These are phyloP conservation scores for Chlorella sorokiniana DNA, from an alignment of 139 green algal species.

Conservation along the genomic window DNA sequence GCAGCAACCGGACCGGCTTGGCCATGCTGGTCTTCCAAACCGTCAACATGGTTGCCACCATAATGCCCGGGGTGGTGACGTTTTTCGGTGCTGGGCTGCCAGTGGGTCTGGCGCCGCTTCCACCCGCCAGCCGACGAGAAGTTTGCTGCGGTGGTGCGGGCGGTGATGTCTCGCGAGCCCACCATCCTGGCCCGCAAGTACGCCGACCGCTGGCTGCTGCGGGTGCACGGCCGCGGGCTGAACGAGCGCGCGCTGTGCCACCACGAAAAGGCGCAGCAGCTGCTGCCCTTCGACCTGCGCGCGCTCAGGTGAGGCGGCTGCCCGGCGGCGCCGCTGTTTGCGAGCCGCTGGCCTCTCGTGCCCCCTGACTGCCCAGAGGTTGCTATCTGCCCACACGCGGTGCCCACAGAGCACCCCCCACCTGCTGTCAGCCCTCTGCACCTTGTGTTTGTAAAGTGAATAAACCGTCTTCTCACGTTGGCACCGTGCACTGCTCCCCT, in stretches of 20 bases:
- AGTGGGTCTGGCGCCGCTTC: not conserved
- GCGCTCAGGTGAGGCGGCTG: no score
- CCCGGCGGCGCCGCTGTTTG: no score
- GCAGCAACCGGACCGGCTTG: constrained; percentile 15
- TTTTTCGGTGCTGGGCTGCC: no score
- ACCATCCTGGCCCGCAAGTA: constrained; percentile 18
- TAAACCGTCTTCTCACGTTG: no score
- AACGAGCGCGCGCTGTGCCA: constrained; percentile 17
- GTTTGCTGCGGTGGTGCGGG: constrained; percentile 2
- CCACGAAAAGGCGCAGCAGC: not conserved
- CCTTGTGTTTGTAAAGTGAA: no score
- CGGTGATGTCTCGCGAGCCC: not conserved
- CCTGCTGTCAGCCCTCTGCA: no score
- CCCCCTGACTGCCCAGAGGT: no score
- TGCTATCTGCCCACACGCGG: no score
- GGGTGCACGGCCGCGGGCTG: constrained; percentile 8
- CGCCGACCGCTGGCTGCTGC: constrained; percentile 22
- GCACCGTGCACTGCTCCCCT: no score
- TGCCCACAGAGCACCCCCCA: no score
- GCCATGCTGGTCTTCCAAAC: constrained; percentile 18
- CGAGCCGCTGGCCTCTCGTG: no score
- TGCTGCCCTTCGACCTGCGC: constrained; percentile 8
- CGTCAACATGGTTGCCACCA: not conserved
- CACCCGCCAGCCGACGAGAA: not conserved
- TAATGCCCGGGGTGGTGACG: not conserved